Conservation (phyloP, 352 stramenopile genomes). For the Phytopythium kandeliae region DNA sequence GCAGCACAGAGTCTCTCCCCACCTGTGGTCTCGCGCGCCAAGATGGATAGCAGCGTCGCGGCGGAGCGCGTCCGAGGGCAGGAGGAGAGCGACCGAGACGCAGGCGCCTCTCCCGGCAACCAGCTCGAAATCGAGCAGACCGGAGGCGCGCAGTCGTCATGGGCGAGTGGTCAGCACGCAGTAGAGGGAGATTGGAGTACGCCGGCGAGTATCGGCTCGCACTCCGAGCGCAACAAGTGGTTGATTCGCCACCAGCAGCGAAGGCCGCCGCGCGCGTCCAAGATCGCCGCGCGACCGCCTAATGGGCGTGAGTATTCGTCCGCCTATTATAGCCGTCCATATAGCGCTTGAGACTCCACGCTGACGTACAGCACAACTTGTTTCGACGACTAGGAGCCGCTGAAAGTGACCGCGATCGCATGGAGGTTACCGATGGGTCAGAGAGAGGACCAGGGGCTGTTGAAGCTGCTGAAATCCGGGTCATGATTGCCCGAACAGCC, state of each 20-base stretch:
- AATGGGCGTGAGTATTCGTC: not conserved
- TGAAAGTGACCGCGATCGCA: not conserved
- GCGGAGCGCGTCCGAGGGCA: not conserved
- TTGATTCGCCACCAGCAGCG: not conserved
- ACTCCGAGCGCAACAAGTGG: not conserved
- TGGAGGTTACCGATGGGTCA: not conserved
- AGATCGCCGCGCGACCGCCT: not conserved
- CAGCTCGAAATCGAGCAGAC: not conserved
- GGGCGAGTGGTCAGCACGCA: not conserved
- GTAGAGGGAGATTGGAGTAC: too few relatives aligned
- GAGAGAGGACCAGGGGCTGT: not conserved
- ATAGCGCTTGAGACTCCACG: not conserved
- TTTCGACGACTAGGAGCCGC: too few relatives aligned
- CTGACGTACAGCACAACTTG: not conserved
- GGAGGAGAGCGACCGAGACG: too few relatives aligned
- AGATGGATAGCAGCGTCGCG: not conserved
- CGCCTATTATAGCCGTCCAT: not conserved
- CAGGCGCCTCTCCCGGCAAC: not conserved
- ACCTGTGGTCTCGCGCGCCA: not conserved
- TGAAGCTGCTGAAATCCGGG: conserved; percentile 24
- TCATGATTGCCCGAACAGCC: conserved; percentile 23
- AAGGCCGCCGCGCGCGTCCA: not conserved
- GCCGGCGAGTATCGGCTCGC: not conserved
- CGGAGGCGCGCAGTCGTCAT: not conserved
- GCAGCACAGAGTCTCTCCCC: too few relatives aligned